These are phyloP conservation scores for Eucalyptus pauciflora DNA, from an alignment of 345 rosid species.

Conservation along the genomic window DNA sequence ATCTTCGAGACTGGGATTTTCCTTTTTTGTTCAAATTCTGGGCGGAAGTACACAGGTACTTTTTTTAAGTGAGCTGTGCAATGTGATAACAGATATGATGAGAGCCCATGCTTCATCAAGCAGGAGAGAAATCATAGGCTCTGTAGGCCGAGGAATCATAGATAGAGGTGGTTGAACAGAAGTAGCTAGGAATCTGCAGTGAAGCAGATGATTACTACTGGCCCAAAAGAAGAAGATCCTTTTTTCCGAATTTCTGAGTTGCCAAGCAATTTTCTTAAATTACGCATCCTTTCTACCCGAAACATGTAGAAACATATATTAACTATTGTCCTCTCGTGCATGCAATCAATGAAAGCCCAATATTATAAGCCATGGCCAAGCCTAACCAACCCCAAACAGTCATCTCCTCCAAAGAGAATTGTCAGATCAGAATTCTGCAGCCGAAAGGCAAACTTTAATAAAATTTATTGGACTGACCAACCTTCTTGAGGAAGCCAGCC, in stretches of 20 bases:
- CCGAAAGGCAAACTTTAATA: background rate
- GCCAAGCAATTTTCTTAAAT: background rate
- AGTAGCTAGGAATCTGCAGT: background rate
- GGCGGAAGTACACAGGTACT: background rate
- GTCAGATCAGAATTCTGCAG: background rate
- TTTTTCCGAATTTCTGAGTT: background rate
- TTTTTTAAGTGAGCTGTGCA: background rate
- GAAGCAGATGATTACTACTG: background rate
- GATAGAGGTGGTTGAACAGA: background rate
- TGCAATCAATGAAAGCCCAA: background rate
- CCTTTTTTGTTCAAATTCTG: background rate
- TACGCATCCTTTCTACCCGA: background rate
- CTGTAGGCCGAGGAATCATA: background rate
- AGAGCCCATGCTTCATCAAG: background rate
- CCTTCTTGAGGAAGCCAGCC: constrained; percentile 94
- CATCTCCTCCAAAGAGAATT: background rate
- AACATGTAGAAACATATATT: background rate
- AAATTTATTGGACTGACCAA: constrained; percentile 7
- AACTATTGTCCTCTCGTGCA: background rate
- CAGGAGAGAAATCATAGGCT: background rate
- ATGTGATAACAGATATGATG: background rate
- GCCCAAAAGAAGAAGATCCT: background rate
- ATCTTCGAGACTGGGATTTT: background rate
- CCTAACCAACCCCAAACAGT: background rate
- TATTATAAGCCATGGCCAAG: background rate